A percentile compares a stretch with the other conserved stretches of the same genome.
phyloP scores from a whole-genome alignment of 2,329 filamentous ascomycete genomes.

The Botryotinia globosa region DNA sequence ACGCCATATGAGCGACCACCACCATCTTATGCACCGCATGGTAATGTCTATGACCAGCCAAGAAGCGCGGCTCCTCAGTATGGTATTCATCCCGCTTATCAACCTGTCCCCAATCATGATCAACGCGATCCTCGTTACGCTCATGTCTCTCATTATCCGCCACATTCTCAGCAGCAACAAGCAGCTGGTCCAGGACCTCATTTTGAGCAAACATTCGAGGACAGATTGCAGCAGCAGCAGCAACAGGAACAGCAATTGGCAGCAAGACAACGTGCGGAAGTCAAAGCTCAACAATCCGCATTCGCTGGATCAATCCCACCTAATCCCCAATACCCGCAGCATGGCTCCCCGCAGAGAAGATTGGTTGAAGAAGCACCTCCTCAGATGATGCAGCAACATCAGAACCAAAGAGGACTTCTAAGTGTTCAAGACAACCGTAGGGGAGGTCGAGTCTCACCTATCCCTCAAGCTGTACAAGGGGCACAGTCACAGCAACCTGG shows the following conservation, averaged over 20 bases:
- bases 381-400: conserved; percentile 55
- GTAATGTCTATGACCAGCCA: conserved; percentile 34
- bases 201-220: conserved; percentile 34
- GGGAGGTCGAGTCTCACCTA: conserved; percentile 78
- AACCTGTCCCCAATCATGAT: conserved; percentile 26
- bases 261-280: conserved; percentile 38
- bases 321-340: conserved; percentile 45
- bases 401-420: conserved; percentile 65
- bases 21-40: conserved; percentile 21
- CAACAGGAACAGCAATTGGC: conserved; percentile 39
- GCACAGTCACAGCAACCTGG: conserved; percentile 78
- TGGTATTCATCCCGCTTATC: conserved; percentile 31
- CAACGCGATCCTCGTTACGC: conserved; percentile 32
- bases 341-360: conserved; percentile 45
- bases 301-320: conserved; percentile 41
- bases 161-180: conserved; percentile 40
- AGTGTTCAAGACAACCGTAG: conserved; percentile 73
- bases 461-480: conserved; percentile 91
- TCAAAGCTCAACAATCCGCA: conserved; percentile 38
- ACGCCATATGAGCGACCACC: conserved; percentile 23
- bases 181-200: conserved; percentile 33
- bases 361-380: conserved; percentile 46
- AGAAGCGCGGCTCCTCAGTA: conserved; percentile 32
- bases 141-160: conserved; percentile 40
- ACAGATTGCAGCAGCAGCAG: conserved; percentile 41